Percentiles rank a stretch among this genome's conserved stretches.
Conservation (phyloP, 495 filamentous ascomycete species). For the Xylaria nigripes region DNA sequence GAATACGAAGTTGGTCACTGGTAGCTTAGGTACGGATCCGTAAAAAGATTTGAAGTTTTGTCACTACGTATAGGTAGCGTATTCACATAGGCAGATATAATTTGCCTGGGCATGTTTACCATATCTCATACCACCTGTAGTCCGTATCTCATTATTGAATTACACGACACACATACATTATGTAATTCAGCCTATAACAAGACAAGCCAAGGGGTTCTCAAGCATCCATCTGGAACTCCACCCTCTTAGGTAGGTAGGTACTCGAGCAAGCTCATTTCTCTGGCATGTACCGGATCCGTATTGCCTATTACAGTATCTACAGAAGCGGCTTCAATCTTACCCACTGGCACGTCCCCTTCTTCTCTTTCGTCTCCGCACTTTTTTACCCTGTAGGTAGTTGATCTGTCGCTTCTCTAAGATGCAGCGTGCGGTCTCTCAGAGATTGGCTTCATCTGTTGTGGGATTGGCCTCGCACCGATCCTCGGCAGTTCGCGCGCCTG, state of each 20-base stretch:
- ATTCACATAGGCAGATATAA: no score
- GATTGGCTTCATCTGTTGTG: conserved; percentile 20
- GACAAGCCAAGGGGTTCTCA: no score
- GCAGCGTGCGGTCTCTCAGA: conserved; percentile 16
- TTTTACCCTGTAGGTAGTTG: conserved; percentile 8
- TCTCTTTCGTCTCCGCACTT: background rate
- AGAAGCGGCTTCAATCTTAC: conserved; percentile 25
- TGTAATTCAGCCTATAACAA: no score
- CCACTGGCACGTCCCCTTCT: conserved; percentile 16
- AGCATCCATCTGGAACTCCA: background rate
- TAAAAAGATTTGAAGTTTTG: no score
- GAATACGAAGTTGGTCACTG: no score
- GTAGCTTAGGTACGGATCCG: no score
- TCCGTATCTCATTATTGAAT: no score
- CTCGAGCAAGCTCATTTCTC: background rate
- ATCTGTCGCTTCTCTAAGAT: conserved; percentile 22
- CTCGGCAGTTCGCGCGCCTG: conserved; percentile 19
- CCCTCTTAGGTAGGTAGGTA: background rate
- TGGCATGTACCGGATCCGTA: background rate
- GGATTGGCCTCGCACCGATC: conserved; percentile 28
- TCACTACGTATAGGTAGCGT: no score
- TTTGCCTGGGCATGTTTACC: no score
- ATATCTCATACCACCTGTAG: no score
- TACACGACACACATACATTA: no score
- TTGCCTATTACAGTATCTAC: conserved; percentile 9